Conservation (phyloP, 2,329 filamentous ascomycete species). For the Teratosphaeria nubilosa region DNA sequence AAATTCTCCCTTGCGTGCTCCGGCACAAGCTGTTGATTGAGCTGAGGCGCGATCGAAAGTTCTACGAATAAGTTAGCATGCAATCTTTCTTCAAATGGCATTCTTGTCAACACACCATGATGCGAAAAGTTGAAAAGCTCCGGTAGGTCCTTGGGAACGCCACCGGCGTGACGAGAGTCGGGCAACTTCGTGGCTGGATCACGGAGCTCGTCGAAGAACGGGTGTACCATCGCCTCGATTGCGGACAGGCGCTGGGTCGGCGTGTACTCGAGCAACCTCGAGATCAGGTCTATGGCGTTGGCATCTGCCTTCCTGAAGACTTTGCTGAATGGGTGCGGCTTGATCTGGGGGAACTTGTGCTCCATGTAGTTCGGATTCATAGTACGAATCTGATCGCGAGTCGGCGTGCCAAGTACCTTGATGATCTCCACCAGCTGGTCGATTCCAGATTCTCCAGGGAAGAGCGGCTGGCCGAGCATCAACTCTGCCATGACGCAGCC, state of each 20-base stretch:
- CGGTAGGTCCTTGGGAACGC: conserved; percentile 70
- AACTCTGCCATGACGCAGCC: conserved; percentile 98
- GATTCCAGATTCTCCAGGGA: conserved; percentile 96
- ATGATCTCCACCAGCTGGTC: conserved; percentile 99
- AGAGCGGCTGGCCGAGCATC: conserved; percentile 95
- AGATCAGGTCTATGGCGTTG: conserved; percentile 91
- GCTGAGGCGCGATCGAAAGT: conserved; percentile 82
- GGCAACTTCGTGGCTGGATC: conserved; percentile 85
- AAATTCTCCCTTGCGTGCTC: conserved; percentile 67
- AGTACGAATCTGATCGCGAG: conserved; percentile 93
- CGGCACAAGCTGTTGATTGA: conserved; percentile 84
- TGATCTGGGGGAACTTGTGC: conserved; percentile 99
- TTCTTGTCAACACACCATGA: conserved; percentile 58
- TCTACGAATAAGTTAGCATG: conserved; percentile 37
- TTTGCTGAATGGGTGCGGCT: conserved; percentile 98
- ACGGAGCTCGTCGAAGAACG: conserved; percentile 95
- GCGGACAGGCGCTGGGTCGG: conserved; percentile 89
- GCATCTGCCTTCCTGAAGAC: conserved; percentile 94
- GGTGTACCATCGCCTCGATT: conserved; percentile 93
- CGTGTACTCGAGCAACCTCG: conserved; percentile 88
- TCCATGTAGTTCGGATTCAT: conserved; percentile 99
- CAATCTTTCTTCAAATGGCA: background rate
- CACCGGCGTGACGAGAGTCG: conserved; percentile 83
- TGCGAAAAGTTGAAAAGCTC: conserved; percentile 85
- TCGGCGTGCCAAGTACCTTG: conserved; percentile 94